phyloP scores from a whole-genome alignment of 2,329 filamentous ascomycete species.

The Aspergillus sp. region DNA sequence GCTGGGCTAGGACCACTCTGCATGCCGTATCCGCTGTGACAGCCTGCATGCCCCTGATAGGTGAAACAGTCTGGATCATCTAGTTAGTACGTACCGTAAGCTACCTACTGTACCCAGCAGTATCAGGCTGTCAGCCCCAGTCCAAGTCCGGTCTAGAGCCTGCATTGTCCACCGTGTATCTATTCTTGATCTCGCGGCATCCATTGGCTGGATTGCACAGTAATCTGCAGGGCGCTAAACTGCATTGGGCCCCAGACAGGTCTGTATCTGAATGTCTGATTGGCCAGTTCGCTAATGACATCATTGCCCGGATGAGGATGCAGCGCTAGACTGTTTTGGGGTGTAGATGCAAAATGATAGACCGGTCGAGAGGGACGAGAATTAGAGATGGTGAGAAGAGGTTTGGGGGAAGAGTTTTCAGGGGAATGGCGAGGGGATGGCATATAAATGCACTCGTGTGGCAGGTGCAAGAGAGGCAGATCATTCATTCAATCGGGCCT shows the following conservation, averaged over 20 bases:
- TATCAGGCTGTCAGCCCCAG: too few species aligned
- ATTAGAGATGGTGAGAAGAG: not conserved
- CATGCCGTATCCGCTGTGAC: too few species aligned
- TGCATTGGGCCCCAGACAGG: not conserved
- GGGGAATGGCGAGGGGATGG: not conserved
- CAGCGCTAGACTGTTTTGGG: not conserved
- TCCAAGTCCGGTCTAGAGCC: not conserved
- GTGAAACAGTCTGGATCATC: too few species aligned
- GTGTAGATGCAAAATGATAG: not conserved
- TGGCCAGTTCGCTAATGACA: slow-evolving; percentile 5
- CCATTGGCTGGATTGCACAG: not conserved
- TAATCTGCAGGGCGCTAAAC: not conserved
- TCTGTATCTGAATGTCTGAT: not conserved
- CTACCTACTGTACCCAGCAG: too few species aligned
- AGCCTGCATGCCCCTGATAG: too few species aligned
- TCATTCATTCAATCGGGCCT: not conserved
- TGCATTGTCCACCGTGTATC: not conserved
- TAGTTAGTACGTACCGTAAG: too few species aligned
- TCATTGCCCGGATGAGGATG: not conserved
- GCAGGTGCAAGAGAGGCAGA: not conserved
- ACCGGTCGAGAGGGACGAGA: not conserved
- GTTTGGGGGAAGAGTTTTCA: not conserved
- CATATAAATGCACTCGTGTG: not conserved
- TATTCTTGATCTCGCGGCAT: not conserved
- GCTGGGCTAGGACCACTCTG: too few species aligned